Conservation (phyloP, 1,284 basidiomycete genomes). For the Boletus sp. region DNA sequence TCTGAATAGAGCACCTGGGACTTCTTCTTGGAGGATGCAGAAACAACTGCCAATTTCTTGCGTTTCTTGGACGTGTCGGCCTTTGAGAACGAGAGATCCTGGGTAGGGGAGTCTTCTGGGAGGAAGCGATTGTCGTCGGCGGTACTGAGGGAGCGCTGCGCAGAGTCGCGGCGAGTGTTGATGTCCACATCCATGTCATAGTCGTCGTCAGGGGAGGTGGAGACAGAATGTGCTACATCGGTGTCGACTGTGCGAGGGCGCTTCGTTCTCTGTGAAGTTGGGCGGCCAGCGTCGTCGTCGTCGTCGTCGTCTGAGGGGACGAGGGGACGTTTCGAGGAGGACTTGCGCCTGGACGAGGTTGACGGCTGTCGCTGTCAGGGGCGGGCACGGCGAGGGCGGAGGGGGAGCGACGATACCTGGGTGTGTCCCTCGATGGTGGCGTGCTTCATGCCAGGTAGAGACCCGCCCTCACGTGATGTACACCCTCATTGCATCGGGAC, state of each 20-base stretch:
- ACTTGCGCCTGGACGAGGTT: slow-evolving; percentile 18
- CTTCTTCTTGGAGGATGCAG: slow-evolving; percentile 18
- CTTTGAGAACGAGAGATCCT: slow-evolving; percentile 1
- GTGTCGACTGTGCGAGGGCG: slow-evolving; percentile 28
- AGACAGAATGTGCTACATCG: slow-evolving; percentile 6
- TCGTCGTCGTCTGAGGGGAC: slow-evolving; percentile 28
- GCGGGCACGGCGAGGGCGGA: not conserved
- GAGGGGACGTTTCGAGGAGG: slow-evolving; percentile 25
- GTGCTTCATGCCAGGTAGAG: slow-evolving; percentile 13
- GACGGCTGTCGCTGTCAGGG: slow-evolving; percentile 18
- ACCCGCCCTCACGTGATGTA: slow-evolving; percentile 10
- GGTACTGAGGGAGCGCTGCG: slow-evolving; percentile 3
- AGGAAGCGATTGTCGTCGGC: slow-evolving; percentile 25
- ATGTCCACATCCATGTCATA: slow-evolving; percentile 27
- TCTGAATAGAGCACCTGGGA: slow-evolving; percentile 23
- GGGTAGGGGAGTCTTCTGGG: slow-evolving; percentile 3
- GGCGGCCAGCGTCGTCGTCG: not conserved
- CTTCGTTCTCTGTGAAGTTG: slow-evolving; percentile 18
- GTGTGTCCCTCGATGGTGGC: slow-evolving; percentile 12
- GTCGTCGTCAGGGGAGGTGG: slow-evolving; percentile 5
- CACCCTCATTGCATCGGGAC: not conserved
- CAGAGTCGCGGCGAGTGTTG: slow-evolving; percentile 12
- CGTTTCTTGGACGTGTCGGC: slow-evolving; percentile 10
- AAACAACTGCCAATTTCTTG: slow-evolving; percentile 3
- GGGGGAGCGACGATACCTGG: slow-evolving; percentile 20